phyloP scores from a whole-genome alignment of 192 early-diverging fungal genomes.

The Kickxella alabastrina region DNA sequence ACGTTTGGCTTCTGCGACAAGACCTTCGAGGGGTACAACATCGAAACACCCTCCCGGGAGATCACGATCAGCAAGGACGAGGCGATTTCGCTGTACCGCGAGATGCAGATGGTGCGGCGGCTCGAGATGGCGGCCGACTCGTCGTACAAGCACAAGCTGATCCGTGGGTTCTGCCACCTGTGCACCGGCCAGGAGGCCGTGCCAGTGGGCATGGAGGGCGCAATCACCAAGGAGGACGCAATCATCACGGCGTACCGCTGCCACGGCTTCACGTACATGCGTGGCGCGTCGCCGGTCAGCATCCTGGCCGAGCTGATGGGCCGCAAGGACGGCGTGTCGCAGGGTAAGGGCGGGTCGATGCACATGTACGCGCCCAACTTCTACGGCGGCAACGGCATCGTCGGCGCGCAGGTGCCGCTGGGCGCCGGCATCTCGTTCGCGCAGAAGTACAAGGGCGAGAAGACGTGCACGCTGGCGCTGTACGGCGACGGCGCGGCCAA shows the following conservation, averaged over 20 bases:
- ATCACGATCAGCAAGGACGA: constrained; percentile 68
- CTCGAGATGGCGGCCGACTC: constrained; percentile 92
- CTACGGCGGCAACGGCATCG: constrained; percentile 99
- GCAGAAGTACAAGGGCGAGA: constrained; percentile 83
- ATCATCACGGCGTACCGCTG: constrained; percentile 98
- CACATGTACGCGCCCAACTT: constrained; percentile 97
- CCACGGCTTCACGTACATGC: constrained; percentile 93
- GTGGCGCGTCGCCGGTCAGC: constrained; percentile 63
- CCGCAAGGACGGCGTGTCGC: constrained; percentile 75
- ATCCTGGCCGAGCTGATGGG: constrained; percentile 84
- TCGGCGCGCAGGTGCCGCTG: constrained; percentile 92
- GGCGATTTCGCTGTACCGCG: constrained; percentile 75
- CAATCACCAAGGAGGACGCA: constrained; percentile 84
- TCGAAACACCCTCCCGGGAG: constrained; percentile 62
- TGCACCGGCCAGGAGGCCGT: constrained; percentile 96
- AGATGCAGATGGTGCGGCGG: constrained; percentile 85
- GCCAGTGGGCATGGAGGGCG: constrained; percentile 87
- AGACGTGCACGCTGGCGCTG: constrained; percentile 81
- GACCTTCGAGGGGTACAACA: constrained; percentile 83
- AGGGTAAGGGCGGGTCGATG: constrained; percentile 99
- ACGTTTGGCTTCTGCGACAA: constrained; percentile 69
- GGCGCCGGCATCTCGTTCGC: constrained; percentile 84
- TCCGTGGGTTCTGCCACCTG: constrained; percentile 98
- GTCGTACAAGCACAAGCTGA: constrained; percentile 94
- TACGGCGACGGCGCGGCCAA: constrained; percentile 98